These are phyloP conservation scores for Torulaspora globosa DNA, from an alignment of 1,139 yeast genomes.

Conservation along the genomic window DNA sequence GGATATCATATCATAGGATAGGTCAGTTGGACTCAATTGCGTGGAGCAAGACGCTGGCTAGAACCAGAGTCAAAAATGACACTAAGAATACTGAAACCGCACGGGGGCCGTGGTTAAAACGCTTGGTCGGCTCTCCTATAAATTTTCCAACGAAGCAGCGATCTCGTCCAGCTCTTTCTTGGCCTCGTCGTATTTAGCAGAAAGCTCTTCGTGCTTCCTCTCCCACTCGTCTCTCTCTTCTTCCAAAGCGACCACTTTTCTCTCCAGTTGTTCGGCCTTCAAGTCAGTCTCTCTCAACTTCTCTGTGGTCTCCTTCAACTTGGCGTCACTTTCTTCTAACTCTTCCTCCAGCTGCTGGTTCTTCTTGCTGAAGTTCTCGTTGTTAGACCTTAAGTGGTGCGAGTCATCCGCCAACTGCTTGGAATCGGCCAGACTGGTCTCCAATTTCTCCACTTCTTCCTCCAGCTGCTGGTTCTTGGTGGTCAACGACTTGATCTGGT, in stretches of 20 bases:
- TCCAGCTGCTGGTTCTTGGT: constrained; percentile 91
- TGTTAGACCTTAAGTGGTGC: constrained; percentile 79
- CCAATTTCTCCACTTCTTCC: constrained; percentile 86
- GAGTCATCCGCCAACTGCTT: constrained; percentile 93
- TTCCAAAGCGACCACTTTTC: constrained; percentile 89
- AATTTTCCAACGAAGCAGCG: constrained; percentile 35
- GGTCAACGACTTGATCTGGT: constrained; percentile 87
- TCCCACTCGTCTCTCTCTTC: constrained; percentile 91
- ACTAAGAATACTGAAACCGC: constrained; percentile 1
- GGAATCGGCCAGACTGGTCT: constrained; percentile 69
- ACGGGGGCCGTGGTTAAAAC: not conserved
- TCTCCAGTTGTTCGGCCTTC: constrained; percentile 94
- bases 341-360: constrained; percentile 90
- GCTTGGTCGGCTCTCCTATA: constrained; percentile 15
- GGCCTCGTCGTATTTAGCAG: constrained; percentile 74
- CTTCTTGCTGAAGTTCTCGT: constrained; percentile 89
- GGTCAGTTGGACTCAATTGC: not conserved
- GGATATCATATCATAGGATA: constrained; percentile 1
- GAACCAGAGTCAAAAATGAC: not conserved
- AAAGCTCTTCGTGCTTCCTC: constrained; percentile 83
- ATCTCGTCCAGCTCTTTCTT: constrained; percentile 89
- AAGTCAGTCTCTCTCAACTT: constrained; percentile 94
- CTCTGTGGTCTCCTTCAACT: constrained; percentile 89
- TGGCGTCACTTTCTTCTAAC: constrained; percentile 86
- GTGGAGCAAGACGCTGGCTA: constrained; percentile 1